A percentile compares a stretch with the other conserved stretches of the same genome.
These are phyloP conservation scores for Sugiyamaella boreocaroliniensis DNA, from an alignment of 805 yeast genomes.

Conservation along the genomic window DNA sequence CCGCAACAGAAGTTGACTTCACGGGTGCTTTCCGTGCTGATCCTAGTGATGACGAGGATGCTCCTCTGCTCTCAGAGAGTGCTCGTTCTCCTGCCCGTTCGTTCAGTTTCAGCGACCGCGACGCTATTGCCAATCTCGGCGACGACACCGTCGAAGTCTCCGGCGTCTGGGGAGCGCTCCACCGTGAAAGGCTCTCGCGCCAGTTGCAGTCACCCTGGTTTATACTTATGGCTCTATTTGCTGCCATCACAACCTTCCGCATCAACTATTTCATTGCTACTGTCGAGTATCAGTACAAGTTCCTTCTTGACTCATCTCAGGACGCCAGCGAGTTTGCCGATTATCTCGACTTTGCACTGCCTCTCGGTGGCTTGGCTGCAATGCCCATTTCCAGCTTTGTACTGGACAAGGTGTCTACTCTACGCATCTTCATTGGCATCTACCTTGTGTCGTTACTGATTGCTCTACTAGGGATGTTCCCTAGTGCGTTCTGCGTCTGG, in stretches of 20 bases:
- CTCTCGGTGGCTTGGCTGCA: constrained; percentile 79
- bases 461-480: constrained; percentile 65
- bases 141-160: constrained; percentile 23
- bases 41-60: constrained; percentile 1
- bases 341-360: constrained; percentile 79
- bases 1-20: constrained; percentile 3
- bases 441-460: constrained; percentile 50
- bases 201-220: constrained; percentile 66
- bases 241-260: constrained; percentile 84
- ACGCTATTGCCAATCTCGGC: constrained; percentile 2
- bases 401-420: constrained; percentile 64
- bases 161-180: constrained; percentile 74
- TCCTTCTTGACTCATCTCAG: constrained; percentile 45
- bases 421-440: constrained; percentile 49
- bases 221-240: constrained; percentile 64
- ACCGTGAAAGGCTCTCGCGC: constrained; percentile 45
- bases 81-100: neutral
- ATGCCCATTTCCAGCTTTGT: constrained; percentile 82
- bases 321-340: constrained; percentile 55
- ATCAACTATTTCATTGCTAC: constrained; percentile 93
- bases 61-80: constrained; percentile 1
- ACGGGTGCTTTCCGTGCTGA: constrained; percentile 3
- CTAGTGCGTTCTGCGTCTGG: constrained; percentile 46
- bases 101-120: neutral
- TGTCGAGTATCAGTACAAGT: constrained; percentile 72